Evolutionary conservation across 306 rosid genomes (phyloP).

Genomic region (Alnus glutinosa): DNA sequence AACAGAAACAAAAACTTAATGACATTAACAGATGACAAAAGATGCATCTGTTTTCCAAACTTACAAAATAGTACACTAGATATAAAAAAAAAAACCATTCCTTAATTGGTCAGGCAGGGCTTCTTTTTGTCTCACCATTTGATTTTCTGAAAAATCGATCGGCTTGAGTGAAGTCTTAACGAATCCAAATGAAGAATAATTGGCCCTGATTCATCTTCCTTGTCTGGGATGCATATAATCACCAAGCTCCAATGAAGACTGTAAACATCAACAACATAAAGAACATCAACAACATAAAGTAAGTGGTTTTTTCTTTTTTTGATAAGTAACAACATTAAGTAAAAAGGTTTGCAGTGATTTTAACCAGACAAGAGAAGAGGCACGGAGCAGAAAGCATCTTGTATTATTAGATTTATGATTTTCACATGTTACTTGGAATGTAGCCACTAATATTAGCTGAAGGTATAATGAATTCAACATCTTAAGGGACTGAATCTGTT

Average conservation of each 20-base stretch:
- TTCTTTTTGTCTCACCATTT: constrained; percentile 56
- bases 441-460: neutral
- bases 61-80: neutral
- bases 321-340: constrained; percentile 28
- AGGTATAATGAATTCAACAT: neutral
- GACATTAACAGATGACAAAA: neutral
- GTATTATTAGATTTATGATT: neutral
- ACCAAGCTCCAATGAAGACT: constrained; percentile 96
- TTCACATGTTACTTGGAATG: neutral
- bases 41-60: neutral
- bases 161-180: constrained; percentile 79
- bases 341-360: constrained; percentile 10
- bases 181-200: constrained; percentile 93
- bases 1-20: neutral
- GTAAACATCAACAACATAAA: constrained; percentile 34
- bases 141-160: constrained; percentile 66
- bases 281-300: constrained; percentile 33
- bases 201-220: constrained; percentile 84
- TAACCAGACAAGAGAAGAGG: constrained; percentile 15
- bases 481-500: neutral
- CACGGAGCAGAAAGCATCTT: neutral
- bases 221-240: constrained; percentile 83
- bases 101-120: constrained; percentile 17
- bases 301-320: too few relatives aligned
- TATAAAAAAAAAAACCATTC: neutral